These are phyloP conservation scores for Berkeleyomyces basicola DNA, from an alignment of 2,329 filamentous ascomycete genomes.

Conservation along the genomic window DNA sequence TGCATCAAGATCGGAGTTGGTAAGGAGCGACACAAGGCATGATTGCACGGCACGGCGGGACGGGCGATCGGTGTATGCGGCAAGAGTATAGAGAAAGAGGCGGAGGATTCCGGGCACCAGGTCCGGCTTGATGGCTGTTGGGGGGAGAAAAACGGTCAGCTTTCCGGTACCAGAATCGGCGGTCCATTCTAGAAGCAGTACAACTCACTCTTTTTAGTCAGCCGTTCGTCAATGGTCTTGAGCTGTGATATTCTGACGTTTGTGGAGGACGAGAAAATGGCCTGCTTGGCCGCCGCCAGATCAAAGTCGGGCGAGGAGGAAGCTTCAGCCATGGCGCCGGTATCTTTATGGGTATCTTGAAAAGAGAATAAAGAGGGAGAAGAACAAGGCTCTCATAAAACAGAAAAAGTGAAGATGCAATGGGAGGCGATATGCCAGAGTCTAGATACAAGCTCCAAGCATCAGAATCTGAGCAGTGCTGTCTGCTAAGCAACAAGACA, in stretches of 20 bases:
- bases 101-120: constrained; percentile 42
- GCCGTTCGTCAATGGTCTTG: constrained; percentile 37
- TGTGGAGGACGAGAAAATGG: constrained; percentile 47
- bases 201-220: constrained; percentile 36
- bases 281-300: constrained; percentile 30
- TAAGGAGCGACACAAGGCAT: constrained; percentile 56
- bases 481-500: background rate
- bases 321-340: constrained; percentile 13
- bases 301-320: constrained; percentile 27
- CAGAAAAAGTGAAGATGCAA: background rate
- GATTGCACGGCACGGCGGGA: constrained; percentile 71
- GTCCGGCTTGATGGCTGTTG: constrained; percentile 30
- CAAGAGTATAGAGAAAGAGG: constrained; percentile 72
- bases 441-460: constrained; percentile 1
- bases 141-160: background rate
- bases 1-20: constrained; percentile 35
- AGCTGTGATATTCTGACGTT: constrained; percentile 36
- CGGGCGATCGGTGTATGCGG: constrained; percentile 68
- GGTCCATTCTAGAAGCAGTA: constrained; percentile 13
- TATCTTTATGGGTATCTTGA: constrained; percentile 1
- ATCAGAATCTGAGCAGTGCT: constrained; percentile 5
- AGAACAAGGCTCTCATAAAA: background rate
- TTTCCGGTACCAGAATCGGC: background rate
- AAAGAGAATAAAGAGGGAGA: background rate
- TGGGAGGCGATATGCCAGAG: background rate